Evolutionary conservation across 495 filamentous ascomycete species (phyloP), one percentile per base, ranked within the genome.

Genomic region (Tuber indicum): DNA sequence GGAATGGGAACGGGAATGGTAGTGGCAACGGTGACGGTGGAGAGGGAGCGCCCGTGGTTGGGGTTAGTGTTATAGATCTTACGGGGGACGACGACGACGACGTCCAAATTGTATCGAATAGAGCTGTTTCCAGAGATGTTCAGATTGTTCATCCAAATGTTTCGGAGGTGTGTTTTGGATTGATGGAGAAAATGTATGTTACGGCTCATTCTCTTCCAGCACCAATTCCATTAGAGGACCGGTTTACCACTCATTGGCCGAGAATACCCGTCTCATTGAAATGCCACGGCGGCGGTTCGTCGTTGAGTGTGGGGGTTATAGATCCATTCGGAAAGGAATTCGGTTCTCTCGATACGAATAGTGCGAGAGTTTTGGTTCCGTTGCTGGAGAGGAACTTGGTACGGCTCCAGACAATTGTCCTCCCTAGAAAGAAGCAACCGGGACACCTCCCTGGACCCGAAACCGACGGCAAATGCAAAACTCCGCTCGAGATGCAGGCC

Each of bases 151-250:
- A 84, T 74, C 39, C 85, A 88, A 32, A 88, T 91, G 80, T 46
- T 45, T 75, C 49, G 45, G 90, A 93, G 80, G 92, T 98, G 42
- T 98, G 96, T 85, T 94, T 93, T 82, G 96, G 96, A 12, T 91
- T 90, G 83, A 82, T 98, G 32, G 89, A 93, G 52, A 87, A 87
- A 32, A 90, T 91, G 6, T 90, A 85, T 72, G 86, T 97, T 75
- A 91, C 91, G 58, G 91, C 92, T 32, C 87, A 90, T 77, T 82
- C 85, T 21, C 88, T 97, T 2, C 94, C 91, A 6, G 85, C 84
- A 3, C 88, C 92, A 0, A 91, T 89, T 77, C 90, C 90, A 3
- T 86, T 86, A 23, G 84, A 86, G n/a, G 86, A 89, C 72, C 84
- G 86, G 21, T 86, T 89, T 44, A 77, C 84, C 70, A 81, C 44